A percentile compares a stretch with the other conserved stretches of the same genome.
phyloP scores from a whole-genome alignment of 805 yeast species.

The Zygotorulaspora danielsina region DNA sequence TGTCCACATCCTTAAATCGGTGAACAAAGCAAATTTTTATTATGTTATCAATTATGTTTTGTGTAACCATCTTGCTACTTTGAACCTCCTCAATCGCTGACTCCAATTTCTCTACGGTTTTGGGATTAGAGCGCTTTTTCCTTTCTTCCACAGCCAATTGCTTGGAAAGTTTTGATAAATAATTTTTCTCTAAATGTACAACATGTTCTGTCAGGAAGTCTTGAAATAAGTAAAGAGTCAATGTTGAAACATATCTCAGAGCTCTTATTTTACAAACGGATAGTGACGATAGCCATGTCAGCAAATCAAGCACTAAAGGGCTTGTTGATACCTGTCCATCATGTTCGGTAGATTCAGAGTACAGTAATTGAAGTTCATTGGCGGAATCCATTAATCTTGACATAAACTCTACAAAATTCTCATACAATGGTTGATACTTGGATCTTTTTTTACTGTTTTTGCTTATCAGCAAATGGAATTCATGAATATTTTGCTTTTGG shows the following conservation, averaged over 20 bases:
- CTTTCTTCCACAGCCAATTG: constrained; percentile 38
- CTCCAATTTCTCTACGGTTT: constrained; percentile 46
- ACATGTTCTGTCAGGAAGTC: constrained; percentile 53
- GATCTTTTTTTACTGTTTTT: constrained; percentile 42
- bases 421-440: constrained; percentile 44
- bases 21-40: constrained; percentile 64
- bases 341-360: constrained; percentile 35
- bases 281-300: constrained; percentile 73
- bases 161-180: constrained; percentile 38
- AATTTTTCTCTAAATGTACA: constrained; percentile 35
- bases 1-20: constrained; percentile 77
- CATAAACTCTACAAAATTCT: constrained; percentile 54
- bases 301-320: constrained; percentile 42
- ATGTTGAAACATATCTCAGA: constrained; percentile 62
- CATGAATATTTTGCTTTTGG: constrained; percentile 57
- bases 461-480: constrained; percentile 60
- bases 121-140: constrained; percentile 37
- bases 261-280: constrained; percentile 68
- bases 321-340: constrained; percentile 21
- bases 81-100: constrained; percentile 41
- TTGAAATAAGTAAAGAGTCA: constrained; percentile 55
- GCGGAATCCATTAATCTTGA: constrained; percentile 46
- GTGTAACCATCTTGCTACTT: constrained; percentile 49
- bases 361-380: constrained; percentile 60
- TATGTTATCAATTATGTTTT: constrained; percentile 59